Evolutionary conservation across 331 rosid species (phyloP).

Genomic region (Saraca asoca): DNA sequence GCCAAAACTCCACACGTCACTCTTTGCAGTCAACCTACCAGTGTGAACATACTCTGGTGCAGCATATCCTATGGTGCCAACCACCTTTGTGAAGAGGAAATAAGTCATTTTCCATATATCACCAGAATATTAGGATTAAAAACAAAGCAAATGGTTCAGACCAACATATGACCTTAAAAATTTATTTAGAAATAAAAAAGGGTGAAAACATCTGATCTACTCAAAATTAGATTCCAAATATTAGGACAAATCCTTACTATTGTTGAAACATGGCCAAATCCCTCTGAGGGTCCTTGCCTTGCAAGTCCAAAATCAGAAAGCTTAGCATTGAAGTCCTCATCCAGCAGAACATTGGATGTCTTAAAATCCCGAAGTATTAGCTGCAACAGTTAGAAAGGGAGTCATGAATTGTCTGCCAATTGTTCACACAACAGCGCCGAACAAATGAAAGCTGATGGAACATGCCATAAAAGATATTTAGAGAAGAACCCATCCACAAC

Average conservation of each 20-base stretch:
- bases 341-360: constrained; percentile 83
- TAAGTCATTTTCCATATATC: constrained; percentile 22
- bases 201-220: constrained; percentile 4
- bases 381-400: constrained; percentile 55
- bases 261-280: constrained; percentile 85
- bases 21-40: constrained; percentile 83
- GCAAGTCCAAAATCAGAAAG: constrained; percentile 99
- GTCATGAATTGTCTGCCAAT: constrained; percentile 32
- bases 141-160: constrained; percentile 23
- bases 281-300: constrained; percentile 90
- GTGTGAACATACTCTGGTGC: constrained; percentile 99
- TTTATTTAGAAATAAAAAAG: constrained; percentile 24
- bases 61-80: constrained; percentile 93
- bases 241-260: constrained; percentile 57
- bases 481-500: constrained; percentile 15
- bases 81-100: constrained; percentile 62
- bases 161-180: constrained; percentile 13
- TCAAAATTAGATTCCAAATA: constrained; percentile 3
- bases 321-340: constrained; percentile 88
- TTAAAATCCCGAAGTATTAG: constrained; percentile 95
- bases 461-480: constrained; percentile 28
- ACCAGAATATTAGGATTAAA: constrained; percentile 20
- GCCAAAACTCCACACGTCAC: constrained; percentile 98
- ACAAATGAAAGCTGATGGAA: constrained; percentile 8
- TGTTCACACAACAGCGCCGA: background rate